phyloP scores from a whole-genome alignment of 257 asterid genomes.

The Penstemon barbatus region DNA sequence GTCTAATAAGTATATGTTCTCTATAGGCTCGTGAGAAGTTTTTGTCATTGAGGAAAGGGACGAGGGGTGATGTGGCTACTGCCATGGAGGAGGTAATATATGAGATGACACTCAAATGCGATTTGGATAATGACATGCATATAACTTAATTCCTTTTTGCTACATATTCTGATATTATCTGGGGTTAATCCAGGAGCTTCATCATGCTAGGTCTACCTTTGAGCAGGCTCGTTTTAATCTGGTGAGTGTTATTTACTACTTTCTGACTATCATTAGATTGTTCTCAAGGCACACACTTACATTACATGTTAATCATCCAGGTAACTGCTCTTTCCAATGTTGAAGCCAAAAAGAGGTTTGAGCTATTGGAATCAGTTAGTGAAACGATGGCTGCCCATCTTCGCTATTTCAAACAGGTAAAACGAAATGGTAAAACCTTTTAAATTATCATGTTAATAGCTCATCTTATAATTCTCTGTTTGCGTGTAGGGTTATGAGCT shows the following conservation, averaged over 20 bases:
- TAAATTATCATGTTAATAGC: conserved; percentile 16
- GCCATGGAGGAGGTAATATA: conserved; percentile 79
- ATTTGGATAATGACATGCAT: neutral
- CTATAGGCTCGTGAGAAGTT: conserved; percentile 95
- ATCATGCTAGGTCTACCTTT: conserved; percentile 84
- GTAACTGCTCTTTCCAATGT: conserved; percentile 86
- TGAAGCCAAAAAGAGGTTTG: conserved; percentile 97
- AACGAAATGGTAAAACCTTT: neutral
- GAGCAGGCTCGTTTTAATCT: conserved; percentile 96
- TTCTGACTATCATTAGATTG: conserved; percentile 23
- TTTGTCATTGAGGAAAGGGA: conserved; percentile 88
- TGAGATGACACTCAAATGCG: conserved; percentile 10
- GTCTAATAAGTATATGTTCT: conserved; percentile 26
- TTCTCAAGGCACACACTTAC: conserved; percentile 17
- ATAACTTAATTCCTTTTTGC: conserved; percentile 1
- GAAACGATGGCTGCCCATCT: conserved; percentile 99
- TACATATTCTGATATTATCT: conserved; percentile 22
- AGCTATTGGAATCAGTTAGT: conserved; percentile 96
- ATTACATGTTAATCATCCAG: conserved; percentile 45
- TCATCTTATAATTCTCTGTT: conserved; percentile 24
- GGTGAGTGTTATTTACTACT: conserved; percentile 42
- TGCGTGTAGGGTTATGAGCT: conserved; percentile 87
- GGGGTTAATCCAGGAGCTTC: conserved; percentile 73
- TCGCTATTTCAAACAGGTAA: conserved; percentile 96
- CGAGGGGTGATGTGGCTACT: conserved; percentile 81